Evolutionary conservation across 192 early-diverging fungal species (phyloP), one percentile per base, ranked within the genome.

Genomic region (Coemansia erecta): DNA sequence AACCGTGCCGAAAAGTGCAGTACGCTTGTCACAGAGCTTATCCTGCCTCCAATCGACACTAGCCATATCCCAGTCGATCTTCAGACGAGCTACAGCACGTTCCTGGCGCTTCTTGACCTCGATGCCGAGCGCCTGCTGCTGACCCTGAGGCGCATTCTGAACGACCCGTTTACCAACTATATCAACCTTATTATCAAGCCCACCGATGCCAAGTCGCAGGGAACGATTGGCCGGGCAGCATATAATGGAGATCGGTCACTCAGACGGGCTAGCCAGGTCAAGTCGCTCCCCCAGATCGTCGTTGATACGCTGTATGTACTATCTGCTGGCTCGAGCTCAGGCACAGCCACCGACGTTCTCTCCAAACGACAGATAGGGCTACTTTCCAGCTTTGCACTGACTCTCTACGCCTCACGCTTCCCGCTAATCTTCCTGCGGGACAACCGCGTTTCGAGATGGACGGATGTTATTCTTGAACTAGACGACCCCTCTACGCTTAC

Each of bases 211-310:
- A 31, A n/a, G 6, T 17, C 53, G 14, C 14, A 26, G 4, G 8
- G 35, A 2, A 17, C 26, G 10, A 42, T 12, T 8, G 53, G 53
- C 37, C 52, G 41, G 17, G 33, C 19, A 8, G 26, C 23, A 12
- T 45, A 55, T 15, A 46, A 43, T 50, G 60, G 69, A 35, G 76
- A 73, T 22, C 69, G 76, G 2, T 63, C 59, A 6, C 18, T 79
- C 51, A 66, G 76, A 15, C 76, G 76, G 15, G 66, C 76, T 19
- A 79, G 76, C 50, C 70, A 68, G 44, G 76, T 79, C 45, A 79
- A 79, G 66, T 63, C 76, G 40, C 42, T 79, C 17, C 35, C 63
- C 4, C 76, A 78, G 58, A 64, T 69, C 10, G 63, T 69, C 8
- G 70, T 78, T 11, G 76, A 78, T 39, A 65, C 76, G 3, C 24